Conservation (phyloP, 371 early-diverging fungal genomes). For the Dinochytrium kinnereticum region DNA sequence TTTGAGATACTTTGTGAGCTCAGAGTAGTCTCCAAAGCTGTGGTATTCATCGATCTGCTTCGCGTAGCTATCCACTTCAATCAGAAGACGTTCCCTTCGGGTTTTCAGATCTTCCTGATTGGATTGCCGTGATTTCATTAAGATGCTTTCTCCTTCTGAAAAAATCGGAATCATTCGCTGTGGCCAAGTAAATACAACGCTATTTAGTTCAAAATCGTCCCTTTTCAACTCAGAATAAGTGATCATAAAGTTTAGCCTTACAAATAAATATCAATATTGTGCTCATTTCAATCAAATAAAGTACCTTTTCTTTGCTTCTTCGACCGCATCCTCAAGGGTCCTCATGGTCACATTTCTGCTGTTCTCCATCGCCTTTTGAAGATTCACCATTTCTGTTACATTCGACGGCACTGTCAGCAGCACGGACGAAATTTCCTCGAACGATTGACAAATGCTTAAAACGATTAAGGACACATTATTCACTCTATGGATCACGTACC, state of each 20-base stretch:
- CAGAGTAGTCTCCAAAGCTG: conserved; percentile 56
- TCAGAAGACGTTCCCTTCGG: conserved; percentile 51
- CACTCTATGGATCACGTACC: conserved; percentile 5
- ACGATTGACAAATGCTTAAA: conserved; percentile 42
- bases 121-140: conserved; percentile 43
- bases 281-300: background rate
- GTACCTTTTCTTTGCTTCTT: conserved; percentile 58
- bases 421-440: conserved; percentile 52
- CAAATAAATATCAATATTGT: background rate
- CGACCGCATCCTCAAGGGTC: conserved; percentile 53
- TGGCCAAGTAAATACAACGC: conserved; percentile 58
- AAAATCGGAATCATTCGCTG: conserved; percentile 52
- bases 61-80: conserved; percentile 55
- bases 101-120: conserved; percentile 60
- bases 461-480: background rate
- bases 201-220: conserved; percentile 61
- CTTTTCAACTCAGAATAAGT: conserved; percentile 51
- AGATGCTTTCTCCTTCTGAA: conserved; percentile 50
- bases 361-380: conserved; percentile 54
- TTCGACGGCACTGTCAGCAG: conserved; percentile 49
- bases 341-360: conserved; percentile 44
- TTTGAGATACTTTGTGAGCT: conserved; percentile 58
- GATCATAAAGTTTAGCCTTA: conserved; percentile 57
- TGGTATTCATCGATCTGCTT: conserved; percentile 62
- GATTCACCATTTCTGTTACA: conserved; percentile 59